Conservation (phyloP, 2,329 filamentous ascomycete species). For the Septoria petroselini region DNA sequence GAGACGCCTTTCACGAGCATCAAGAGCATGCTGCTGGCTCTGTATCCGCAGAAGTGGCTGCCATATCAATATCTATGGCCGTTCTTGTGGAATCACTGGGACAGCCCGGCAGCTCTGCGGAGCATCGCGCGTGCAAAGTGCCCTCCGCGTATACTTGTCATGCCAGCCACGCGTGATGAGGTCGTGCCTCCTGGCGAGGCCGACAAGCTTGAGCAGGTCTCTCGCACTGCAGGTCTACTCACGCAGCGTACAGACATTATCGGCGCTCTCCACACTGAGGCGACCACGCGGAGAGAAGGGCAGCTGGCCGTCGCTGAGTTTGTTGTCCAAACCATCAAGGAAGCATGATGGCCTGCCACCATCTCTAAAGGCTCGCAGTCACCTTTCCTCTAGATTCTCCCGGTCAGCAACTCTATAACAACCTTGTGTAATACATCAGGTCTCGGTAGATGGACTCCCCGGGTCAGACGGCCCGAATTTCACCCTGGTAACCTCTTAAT, state of each 20-base stretch:
- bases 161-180: slow-evolving; percentile 56
- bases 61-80: slow-evolving; percentile 73
- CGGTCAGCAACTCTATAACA: too few species aligned
- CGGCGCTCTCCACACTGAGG: slow-evolving; percentile 52
- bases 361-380: too few species aligned
- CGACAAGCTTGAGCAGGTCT: slow-evolving; percentile 49
- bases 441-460: too few species aligned
- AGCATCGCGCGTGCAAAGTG: slow-evolving; percentile 36
- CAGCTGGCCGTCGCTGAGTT: slow-evolving; percentile 38
- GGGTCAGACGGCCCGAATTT: too few species aligned
- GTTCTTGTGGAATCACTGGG: slow-evolving; percentile 64
- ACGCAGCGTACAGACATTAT: slow-evolving; percentile 42
- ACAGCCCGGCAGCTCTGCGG: slow-evolving; percentile 44
- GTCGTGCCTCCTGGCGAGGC: slow-evolving; percentile 60
- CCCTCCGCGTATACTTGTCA: slow-evolving; percentile 46
- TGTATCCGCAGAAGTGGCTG: slow-evolving; percentile 77
- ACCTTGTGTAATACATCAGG: too few species aligned
- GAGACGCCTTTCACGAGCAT: slow-evolving; percentile 75
- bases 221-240: slow-evolving; percentile 37
- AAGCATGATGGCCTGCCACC: background rate
- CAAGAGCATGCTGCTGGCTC: slow-evolving; percentile 63
- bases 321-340: slow-evolving; percentile 13
- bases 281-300: slow-evolving; percentile 45
- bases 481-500: background rate
- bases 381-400: too few species aligned